Evolutionary conservation across 176 grass and related monocot genomes (phyloP).

Genomic region (Phoenix dactylifera): DNA sequence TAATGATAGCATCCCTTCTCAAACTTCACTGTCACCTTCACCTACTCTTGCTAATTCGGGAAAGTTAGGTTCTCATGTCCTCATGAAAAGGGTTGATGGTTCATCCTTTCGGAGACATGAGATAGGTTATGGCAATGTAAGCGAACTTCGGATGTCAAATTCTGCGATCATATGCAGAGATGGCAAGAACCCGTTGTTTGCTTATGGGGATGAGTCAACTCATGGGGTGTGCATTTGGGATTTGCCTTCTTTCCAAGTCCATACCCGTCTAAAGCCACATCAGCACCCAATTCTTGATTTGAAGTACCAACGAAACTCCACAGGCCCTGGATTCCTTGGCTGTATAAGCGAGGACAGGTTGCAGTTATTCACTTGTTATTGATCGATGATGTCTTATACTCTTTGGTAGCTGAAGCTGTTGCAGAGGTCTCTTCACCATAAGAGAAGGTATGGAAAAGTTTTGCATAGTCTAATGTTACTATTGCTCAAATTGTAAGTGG

Average conservation of each 20-base stretch:
- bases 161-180: slow-evolving; percentile 48
- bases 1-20: slow-evolving; percentile 30
- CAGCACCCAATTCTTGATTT: slow-evolving; percentile 73
- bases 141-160: slow-evolving; percentile 66
- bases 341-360: slow-evolving; percentile 67
- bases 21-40: slow-evolving; percentile 26
- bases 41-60: slow-evolving; percentile 21
- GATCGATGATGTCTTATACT: background rate
- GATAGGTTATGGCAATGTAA: slow-evolving; percentile 37
- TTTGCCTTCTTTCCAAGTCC: slow-evolving; percentile 50
- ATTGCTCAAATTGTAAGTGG: too few species aligned
- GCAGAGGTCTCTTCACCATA: too few species aligned
- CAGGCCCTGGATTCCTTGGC: slow-evolving; percentile 48
- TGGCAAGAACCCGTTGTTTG: slow-evolving; percentile 37
- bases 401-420: background rate
- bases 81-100: slow-evolving; percentile 33
- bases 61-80: slow-evolving; percentile 53
- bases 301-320: slow-evolving; percentile 34
- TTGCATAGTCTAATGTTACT: too few species aligned
- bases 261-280: slow-evolving; percentile 45
- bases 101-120: slow-evolving; percentile 31
- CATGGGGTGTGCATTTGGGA: slow-evolving; percentile 41
- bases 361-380: slow-evolving; percentile 40
- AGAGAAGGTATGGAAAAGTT: too few species aligned
- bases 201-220: slow-evolving; percentile 56